Evolutionary conservation across 164 flowering plant species (phyloP).

Genomic region (Sextonia rubra): DNA sequence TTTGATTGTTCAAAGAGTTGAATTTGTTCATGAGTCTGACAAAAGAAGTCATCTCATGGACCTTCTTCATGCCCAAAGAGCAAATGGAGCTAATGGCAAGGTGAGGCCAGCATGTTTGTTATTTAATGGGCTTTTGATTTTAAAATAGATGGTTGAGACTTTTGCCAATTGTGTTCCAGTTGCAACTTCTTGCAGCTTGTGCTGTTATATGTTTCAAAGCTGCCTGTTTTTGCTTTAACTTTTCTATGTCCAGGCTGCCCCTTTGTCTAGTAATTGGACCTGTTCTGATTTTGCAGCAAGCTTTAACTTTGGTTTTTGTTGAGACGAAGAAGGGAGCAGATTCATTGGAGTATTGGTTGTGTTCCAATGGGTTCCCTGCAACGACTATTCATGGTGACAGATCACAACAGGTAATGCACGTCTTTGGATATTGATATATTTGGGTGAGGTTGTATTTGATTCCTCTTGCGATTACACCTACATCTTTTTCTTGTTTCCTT

Average conservation of each 20-base stretch:
- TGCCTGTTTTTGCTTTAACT: not conserved
- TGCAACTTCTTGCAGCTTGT: not conserved
- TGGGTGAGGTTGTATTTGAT: too few species aligned
- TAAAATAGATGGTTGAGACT: not conserved
- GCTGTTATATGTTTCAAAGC: not conserved
- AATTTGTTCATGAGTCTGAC: conserved; percentile 60
- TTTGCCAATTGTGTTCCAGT: not conserved
- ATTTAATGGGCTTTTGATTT: not conserved
- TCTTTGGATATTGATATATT: not conserved
- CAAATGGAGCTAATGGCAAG: conserved; percentile 57
- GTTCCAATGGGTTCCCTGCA: conserved; percentile 45
- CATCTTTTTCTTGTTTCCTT: too few species aligned
- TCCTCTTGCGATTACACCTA: too few species aligned
- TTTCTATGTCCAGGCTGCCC: not conserved
- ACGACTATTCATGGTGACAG: conserved; percentile 66
- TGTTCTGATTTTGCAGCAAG: conserved; percentile 31
- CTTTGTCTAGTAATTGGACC: not conserved
- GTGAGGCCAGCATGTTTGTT: conserved; percentile 18
- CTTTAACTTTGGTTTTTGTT: conserved; percentile 54
- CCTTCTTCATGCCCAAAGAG: conserved; percentile 69
- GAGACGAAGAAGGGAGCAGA: conserved; percentile 67
- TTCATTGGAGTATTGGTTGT: conserved; percentile 44
- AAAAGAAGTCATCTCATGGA: conserved; percentile 75
- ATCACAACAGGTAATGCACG: conserved; percentile 41
- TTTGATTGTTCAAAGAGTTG: conserved; percentile 70